Evolutionary conservation across 1,139 yeast genomes (phyloP), one percentile per base, ranked within the genome.

Genomic region (Hemisphaericaspora xylanilytica): DNA sequence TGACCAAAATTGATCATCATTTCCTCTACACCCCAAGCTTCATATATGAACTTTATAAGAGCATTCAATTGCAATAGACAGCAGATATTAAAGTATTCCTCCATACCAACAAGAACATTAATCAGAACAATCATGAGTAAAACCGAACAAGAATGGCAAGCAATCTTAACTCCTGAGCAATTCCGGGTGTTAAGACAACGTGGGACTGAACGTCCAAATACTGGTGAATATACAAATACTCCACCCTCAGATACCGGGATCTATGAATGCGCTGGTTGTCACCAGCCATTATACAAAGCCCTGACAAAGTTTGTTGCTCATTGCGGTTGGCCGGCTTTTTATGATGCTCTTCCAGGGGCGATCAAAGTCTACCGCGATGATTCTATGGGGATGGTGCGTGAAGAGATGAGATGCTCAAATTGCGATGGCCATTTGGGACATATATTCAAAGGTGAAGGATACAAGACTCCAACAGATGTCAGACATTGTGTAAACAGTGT

Each of bases 281-380:
- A 71, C 36, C 69, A 75, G 35, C 96, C 97, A 7, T 65, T 92
- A 29, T 92, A 92, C 61, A 74, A 75, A 46, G 81, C 96, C 26
- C 70, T 73, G 33, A 76, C 96, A 11, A 92, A 92, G 63, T 92
- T 94, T 53, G 80, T 83, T 43, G 78, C 95, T 15, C 89, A 88
- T 40, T 92, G 98, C 61, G 98, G 98, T 3, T 92, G 98, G 98
- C 98, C 98, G 0, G 89, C 97, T 0, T 92, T 92, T 61, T 90
- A 82, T 58, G 84, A 86, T 42, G 96, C 95, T 4, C 67, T 90
- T 37, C 95, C 96, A 0, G 90, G 89, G 0, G 73, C 96, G 2
- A 71, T 92, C 33, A 73, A 63, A 22, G 69, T 84, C 11, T 63
- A 73, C 46, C 73, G 69, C 20, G 99, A 92, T 59, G 52, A 41